Conservation (phyloP, 2,329 filamentous ascomycete genomes). For the Aspergillus fijiensis region DNA sequence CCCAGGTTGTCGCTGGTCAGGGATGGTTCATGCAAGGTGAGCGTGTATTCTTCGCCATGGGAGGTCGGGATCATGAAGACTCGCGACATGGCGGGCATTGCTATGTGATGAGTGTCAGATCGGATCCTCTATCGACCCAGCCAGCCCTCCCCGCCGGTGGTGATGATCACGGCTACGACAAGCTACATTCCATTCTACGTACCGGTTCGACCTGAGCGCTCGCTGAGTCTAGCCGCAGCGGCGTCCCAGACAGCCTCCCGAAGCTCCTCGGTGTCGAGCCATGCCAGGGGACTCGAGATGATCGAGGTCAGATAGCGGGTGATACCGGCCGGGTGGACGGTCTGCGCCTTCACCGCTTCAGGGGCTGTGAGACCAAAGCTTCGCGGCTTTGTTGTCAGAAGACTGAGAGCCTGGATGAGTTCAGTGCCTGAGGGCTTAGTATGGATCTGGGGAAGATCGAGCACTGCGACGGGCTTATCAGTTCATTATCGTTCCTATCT, state of each 20-base stretch:
- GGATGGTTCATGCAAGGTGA: constrained; percentile 80
- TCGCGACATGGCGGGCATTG: constrained; percentile 63
- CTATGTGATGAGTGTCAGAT: constrained; percentile 32
- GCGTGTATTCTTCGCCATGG: constrained; percentile 52
- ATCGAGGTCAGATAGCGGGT: constrained; percentile 49
- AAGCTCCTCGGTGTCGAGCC: constrained; percentile 46
- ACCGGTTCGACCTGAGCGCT: constrained; percentile 77
- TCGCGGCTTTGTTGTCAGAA: constrained; percentile 65
- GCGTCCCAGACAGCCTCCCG: constrained; percentile 63
- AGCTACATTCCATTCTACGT: constrained; percentile 21
- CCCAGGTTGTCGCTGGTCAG: constrained; percentile 85
- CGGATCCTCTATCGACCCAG: neutral
- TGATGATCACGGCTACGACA: neutral
- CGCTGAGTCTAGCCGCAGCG: constrained; percentile 76
- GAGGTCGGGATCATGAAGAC: constrained; percentile 57
- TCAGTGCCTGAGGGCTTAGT: constrained; percentile 66
- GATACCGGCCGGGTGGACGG: constrained; percentile 42
- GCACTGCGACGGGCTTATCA: constrained; percentile 50
- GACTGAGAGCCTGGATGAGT: constrained; percentile 65
- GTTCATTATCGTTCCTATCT: constrained; percentile 25
- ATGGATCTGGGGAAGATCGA: constrained; percentile 82
- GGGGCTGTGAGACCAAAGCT: constrained; percentile 33
- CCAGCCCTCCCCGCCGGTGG: neutral
- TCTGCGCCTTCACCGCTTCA: constrained; percentile 29
- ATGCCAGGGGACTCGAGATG: constrained; percentile 46